Evolutionary conservation across 805 yeast species (phyloP).

Genomic region (Scheffersomyces stipitis): DNA sequence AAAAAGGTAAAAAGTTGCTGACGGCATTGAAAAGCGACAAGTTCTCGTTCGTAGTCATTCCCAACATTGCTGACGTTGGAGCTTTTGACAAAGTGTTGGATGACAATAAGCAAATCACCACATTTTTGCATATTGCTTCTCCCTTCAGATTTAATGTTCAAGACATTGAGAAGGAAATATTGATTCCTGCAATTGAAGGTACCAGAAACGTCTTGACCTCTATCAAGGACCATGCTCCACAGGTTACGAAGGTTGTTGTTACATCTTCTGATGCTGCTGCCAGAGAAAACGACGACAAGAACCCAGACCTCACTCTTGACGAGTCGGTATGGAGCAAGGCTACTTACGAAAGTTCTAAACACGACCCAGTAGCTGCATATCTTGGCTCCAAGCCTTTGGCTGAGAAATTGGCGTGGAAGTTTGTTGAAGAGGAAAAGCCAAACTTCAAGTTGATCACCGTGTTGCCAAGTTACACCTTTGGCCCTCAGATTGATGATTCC

Average conservation of each 20-base stretch:
- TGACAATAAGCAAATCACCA: conserved; percentile 39
- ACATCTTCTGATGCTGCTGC: conserved; percentile 57
- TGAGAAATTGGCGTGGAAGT: conserved; percentile 33
- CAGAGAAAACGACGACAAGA: conserved; percentile 16
- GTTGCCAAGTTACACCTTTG: conserved; percentile 16
- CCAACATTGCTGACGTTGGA: conserved; percentile 26
- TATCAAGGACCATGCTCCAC: conserved; percentile 42
- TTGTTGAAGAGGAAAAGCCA: conserved; percentile 13
- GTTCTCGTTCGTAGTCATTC: conserved; percentile 30
- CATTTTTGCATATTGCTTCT: conserved; percentile 51
- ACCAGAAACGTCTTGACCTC: conserved; percentile 49
- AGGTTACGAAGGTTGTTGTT: conserved; percentile 49
- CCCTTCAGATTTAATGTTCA: conserved; percentile 46
- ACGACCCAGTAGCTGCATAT: conserved; percentile 20
- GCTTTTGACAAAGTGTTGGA: conserved; percentile 51
- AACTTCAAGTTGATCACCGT: conserved; percentile 11
- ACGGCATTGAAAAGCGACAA: conserved; percentile 11
- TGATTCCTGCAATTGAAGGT: conserved; percentile 60
- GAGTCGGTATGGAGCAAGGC: conserved; percentile 10
- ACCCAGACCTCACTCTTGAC: conserved; percentile 4
- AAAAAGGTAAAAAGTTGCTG: conserved; percentile 20
- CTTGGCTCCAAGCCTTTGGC: conserved; percentile 35
- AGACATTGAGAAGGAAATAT: conserved; percentile 47
- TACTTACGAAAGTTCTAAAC: conserved; percentile 17
- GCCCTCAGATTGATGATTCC: conserved; percentile 17